phyloP scores from a whole-genome alignment of 768 basidiomycete genomes.

The Tylopilus plumbeoviolaceoides region DNA sequence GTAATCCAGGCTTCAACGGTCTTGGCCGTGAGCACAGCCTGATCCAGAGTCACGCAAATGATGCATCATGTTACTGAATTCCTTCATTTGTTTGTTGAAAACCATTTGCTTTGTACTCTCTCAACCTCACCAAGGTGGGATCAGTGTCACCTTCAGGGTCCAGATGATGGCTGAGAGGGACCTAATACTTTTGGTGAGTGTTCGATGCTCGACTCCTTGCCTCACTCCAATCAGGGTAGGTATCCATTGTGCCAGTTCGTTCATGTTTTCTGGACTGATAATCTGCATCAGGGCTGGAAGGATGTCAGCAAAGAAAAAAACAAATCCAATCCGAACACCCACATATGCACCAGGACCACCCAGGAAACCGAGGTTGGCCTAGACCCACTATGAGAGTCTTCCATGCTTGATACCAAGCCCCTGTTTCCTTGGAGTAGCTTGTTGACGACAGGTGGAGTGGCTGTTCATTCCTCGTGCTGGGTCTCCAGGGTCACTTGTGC shows the following conservation, averaged over 20 bases:
- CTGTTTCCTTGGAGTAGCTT: background rate
- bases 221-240: constrained; percentile 2
- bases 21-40: no score
- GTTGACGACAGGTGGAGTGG: background rate
- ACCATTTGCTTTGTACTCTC: background rate
- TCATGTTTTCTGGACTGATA: background rate
- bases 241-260: background rate
- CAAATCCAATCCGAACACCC: background rate
- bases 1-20: no score
- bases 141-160: background rate
- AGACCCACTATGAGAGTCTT: background rate
- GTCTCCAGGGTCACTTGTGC: background rate
- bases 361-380: background rate
- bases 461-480: background rate
- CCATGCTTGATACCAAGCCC: background rate
- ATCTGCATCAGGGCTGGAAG: background rate
- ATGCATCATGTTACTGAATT: background rate
- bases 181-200: constrained; percentile 10
- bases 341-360: constrained; percentile 1
- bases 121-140: background rate
- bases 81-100: background rate
- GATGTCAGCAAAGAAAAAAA: background rate
- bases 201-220: background rate
- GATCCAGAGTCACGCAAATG: background rate
- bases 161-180: constrained; percentile 17